Conservation (phyloP, 1,139 yeast genomes). For the Ashbya aceris region DNA sequence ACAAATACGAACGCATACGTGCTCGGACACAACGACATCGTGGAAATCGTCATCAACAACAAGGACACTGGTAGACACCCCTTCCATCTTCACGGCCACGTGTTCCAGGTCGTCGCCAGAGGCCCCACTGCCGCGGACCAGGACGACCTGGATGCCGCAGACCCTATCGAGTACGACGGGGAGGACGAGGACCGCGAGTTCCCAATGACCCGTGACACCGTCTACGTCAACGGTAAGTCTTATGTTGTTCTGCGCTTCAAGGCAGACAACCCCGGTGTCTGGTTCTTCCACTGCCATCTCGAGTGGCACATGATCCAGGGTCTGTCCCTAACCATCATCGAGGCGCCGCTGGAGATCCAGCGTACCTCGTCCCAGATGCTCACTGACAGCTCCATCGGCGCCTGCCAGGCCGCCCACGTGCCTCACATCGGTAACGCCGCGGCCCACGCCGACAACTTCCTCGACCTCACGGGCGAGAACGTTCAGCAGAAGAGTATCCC, state of each 20-base stretch:
- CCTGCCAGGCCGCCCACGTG: constrained; percentile 48
- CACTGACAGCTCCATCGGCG: constrained; percentile 48
- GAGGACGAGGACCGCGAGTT: constrained; percentile 47
- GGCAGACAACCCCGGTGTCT: constrained; percentile 83
- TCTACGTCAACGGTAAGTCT: constrained; percentile 57
- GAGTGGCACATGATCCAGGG: constrained; percentile 95
- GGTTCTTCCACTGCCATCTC: constrained; percentile 91
- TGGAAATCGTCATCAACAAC: constrained; percentile 63
- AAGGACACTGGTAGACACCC: constrained; percentile 74
- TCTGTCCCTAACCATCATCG: constrained; percentile 61
- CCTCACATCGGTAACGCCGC: constrained; percentile 76
- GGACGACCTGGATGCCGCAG: constrained; percentile 42
- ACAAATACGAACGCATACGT: constrained; percentile 67
- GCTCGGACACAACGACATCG: constrained; percentile 55
- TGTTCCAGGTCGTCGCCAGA: constrained; percentile 58
- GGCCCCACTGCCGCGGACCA: constrained; percentile 30
- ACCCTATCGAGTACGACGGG: constrained; percentile 40
- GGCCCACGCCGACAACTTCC: constrained; percentile 48
- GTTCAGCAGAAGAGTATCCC: constrained; percentile 61
- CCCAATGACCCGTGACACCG: constrained; percentile 67
- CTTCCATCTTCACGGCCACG: constrained; percentile 82
- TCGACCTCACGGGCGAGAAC: constrained; percentile 65
- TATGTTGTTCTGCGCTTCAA: constrained; percentile 61
- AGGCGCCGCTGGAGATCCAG: constrained; percentile 64
- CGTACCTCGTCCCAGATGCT: constrained; percentile 36